phyloP scores from a whole-genome alignment of 306 rosid genomes.

The Vigna angularis region DNA sequence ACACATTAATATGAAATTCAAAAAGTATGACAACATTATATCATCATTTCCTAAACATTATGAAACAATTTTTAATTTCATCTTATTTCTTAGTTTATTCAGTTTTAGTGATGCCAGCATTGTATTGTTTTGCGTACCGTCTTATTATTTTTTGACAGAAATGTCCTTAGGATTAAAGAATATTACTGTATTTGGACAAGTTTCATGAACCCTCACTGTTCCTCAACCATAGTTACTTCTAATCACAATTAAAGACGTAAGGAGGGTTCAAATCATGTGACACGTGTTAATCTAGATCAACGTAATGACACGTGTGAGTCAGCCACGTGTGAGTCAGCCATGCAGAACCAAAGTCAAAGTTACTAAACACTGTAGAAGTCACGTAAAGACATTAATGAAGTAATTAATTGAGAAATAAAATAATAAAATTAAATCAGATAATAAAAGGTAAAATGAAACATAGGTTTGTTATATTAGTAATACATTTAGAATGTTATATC shows the following conservation, averaged over 20 bases:
- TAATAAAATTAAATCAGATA: background rate
- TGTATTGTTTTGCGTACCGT: background rate
- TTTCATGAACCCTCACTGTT: conserved; percentile 26
- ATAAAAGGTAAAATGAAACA: too few species aligned
- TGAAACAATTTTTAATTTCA: background rate
- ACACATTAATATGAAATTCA: too few species aligned
- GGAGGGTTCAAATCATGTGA: background rate
- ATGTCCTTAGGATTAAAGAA: conserved; percentile 10
- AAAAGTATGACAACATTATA: too few species aligned
- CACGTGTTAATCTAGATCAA: conserved; percentile 44
- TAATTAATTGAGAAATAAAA: background rate
- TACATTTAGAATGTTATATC: too few species aligned
- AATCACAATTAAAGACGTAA: conserved; percentile 56
- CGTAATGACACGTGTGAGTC: conserved; percentile 42
- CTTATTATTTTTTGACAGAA: conserved; percentile 30
- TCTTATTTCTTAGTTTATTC: background rate
- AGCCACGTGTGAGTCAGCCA: conserved; percentile 20
- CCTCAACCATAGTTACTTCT: conserved; percentile 36
- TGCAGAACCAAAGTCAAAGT: conserved; percentile 38
- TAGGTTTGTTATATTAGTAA: too few species aligned
- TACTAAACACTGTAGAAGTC: background rate
- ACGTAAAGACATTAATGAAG: conserved; percentile 9
- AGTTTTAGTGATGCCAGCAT: background rate
- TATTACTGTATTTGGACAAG: conserved; percentile 5
- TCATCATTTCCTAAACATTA: too few species aligned